Evolutionary conservation across 2,329 filamentous ascomycete species (phyloP), one percentile per base, ranked within the genome.

Genomic region (Trichophyton verrucosum): DNA sequence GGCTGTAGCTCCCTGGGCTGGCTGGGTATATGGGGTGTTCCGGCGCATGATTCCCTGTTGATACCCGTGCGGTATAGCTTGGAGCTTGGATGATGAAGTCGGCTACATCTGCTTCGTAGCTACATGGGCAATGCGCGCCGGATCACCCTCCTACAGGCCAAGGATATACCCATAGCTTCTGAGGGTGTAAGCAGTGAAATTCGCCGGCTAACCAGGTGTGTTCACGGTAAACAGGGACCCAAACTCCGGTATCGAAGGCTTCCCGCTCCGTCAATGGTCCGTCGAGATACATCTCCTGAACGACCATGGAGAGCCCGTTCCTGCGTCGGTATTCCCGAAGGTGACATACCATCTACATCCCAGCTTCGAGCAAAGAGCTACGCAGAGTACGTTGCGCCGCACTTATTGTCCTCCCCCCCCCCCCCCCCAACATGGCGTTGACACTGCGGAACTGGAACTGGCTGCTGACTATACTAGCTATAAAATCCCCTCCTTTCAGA

Each of bases 271-370:
- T 73, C 81, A 84, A 76, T 99, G 94, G 94, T 91, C 83, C 66
- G 88, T 97, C 72, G 86, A 88, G 75, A 80, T 99, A 67, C 89
- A 84, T 75, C 75, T 97, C 59, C 74, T 96, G 60, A 91, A 96
- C 66, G 88, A 95, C 68, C 84, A 89, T 65, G 91, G 91, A 67
- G 88, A 94, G 67, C 86, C 95, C 74, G 81, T 90, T 58, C 82
- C 88, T 6, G 91, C 92, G 60, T 89, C 79, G 66, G 83, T 91
- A 74, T 97, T 96, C 78, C 89, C 90, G 72, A 96, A 95, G 78
- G 92, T 88, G 47, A 86, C 86, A 61, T 99, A 96, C 78, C 88
- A 89, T 70, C 82, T 99, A 33, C 94, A 99, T 75, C 92, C 94
- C 38, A 94, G 90, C 57, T 99, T 99, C 74, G 88, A 86, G 60